Conservation (phyloP, 2,329 filamentous ascomycete genomes). For the Nothophoma quercina region DNA sequence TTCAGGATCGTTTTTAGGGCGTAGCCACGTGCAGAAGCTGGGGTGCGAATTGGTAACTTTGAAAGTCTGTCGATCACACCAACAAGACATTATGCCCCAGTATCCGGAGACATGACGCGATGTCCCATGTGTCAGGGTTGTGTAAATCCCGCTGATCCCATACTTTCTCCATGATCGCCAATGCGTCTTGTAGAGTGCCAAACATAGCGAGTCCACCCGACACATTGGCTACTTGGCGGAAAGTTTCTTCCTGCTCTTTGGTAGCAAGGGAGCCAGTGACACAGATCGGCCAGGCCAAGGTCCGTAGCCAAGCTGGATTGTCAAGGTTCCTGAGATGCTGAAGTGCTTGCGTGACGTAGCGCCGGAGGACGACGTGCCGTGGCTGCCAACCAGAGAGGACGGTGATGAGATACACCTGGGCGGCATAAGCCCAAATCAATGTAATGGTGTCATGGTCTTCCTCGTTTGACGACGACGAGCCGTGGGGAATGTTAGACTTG, state of each 20-base stretch:
- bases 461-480: background rate
- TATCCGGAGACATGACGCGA: background rate
- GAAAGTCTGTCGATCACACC: background rate
- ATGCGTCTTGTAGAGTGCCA: constrained; percentile 36
- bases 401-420: constrained; percentile 28
- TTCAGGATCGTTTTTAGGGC: too few relatives aligned
- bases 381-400: constrained; percentile 36
- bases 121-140: constrained; percentile 2
- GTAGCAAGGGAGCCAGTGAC: constrained; percentile 37
- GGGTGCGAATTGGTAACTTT: too few relatives aligned
- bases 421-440: constrained; percentile 31
- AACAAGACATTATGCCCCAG: constrained; percentile 1
- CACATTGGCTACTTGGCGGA: constrained; percentile 31
- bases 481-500: background rate
- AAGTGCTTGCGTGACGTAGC: constrained; percentile 22
- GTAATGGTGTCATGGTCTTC: constrained; percentile 12
- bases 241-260: constrained; percentile 19
- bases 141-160: constrained; percentile 28
- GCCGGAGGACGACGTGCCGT: constrained; percentile 18
- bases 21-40: too few relatives aligned
- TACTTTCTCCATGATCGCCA: constrained; percentile 49
- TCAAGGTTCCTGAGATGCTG: constrained; percentile 19
- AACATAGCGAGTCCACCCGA: constrained; percentile 31
- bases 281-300: constrained; percentile 45
- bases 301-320: constrained; percentile 32